Conservation (phyloP, 768 basidiomycete genomes). For the Harrya chromipes region DNA sequence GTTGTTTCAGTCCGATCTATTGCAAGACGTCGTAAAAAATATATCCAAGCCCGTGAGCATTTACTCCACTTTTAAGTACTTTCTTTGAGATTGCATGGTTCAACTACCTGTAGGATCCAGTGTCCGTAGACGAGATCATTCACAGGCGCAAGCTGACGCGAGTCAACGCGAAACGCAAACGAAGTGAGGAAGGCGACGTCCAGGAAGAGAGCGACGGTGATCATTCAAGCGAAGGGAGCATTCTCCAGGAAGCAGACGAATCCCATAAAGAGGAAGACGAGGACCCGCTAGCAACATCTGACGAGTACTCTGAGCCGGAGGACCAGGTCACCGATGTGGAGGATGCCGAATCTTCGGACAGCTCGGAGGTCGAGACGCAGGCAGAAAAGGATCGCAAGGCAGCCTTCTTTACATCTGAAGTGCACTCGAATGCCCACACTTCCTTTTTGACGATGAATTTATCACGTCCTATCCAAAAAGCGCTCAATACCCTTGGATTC, state of each 20-base stretch:
- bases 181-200: conserved; percentile 34
- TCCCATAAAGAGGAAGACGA: conserved; percentile 31
- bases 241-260: conserved; percentile 26
- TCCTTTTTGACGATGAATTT: conserved; percentile 94
- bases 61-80: conserved; percentile 11
- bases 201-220: conserved; percentile 31
- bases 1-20: conserved; percentile 40
- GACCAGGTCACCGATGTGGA: conserved; percentile 31
- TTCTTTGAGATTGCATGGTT: not conserved
- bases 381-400: conserved; percentile 69
- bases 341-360: conserved; percentile 50
- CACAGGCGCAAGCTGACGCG: conserved; percentile 54
- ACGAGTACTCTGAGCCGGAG: conserved; percentile 30
- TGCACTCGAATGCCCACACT: conserved; percentile 50
- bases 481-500: conserved; percentile 80
- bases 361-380: conserved; percentile 59
- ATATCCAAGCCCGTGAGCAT: conserved; percentile 57
- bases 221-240: conserved; percentile 1
- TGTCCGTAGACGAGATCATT: conserved; percentile 92
- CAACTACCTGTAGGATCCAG: conserved; percentile 50
- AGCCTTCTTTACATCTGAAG: conserved; percentile 78
- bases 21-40: conserved; percentile 59
- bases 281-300: conserved; percentile 33
- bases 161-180: conserved; percentile 59
- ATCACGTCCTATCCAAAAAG: conserved; percentile 90